phyloP scores from a whole-genome alignment of 441 rosid species.

The Gossypium schwendimanii region DNA sequence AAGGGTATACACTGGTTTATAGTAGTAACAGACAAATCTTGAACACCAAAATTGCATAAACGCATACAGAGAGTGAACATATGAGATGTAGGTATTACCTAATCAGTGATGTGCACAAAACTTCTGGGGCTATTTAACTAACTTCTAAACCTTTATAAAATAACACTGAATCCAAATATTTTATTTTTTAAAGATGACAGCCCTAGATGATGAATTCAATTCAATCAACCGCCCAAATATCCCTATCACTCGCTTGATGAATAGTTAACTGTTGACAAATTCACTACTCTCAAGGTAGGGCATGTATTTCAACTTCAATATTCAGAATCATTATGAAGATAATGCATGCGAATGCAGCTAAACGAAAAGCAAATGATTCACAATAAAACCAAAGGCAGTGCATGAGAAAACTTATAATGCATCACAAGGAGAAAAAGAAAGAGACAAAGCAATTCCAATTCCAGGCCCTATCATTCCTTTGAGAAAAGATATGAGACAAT shows the following conservation, averaged over 20 bases:
- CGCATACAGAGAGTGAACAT: not conserved
- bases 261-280: not conserved
- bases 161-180: not conserved
- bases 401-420: not conserved
- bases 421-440: not conserved
- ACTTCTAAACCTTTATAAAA: not conserved
- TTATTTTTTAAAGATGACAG: not conserved
- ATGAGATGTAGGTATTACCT: not conserved
- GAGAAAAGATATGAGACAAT: not conserved
- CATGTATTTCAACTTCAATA: not conserved
- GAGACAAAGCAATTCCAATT: not conserved
- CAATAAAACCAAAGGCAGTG: not conserved
- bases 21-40: not conserved
- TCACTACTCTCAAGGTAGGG: not conserved
- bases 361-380: not conserved
- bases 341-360: not conserved
- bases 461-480: not conserved
- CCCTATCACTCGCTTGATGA: not conserved
- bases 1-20: constrained; percentile 27
- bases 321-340: not conserved
- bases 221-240: not conserved
- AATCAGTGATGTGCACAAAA: not conserved
- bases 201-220: constrained; percentile 1
- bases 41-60: constrained; percentile 10
- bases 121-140: not conserved